These are phyloP conservation scores for Eucalyptus curtisii DNA, from an alignment of 345 rosid species.

Conservation along the genomic window DNA sequence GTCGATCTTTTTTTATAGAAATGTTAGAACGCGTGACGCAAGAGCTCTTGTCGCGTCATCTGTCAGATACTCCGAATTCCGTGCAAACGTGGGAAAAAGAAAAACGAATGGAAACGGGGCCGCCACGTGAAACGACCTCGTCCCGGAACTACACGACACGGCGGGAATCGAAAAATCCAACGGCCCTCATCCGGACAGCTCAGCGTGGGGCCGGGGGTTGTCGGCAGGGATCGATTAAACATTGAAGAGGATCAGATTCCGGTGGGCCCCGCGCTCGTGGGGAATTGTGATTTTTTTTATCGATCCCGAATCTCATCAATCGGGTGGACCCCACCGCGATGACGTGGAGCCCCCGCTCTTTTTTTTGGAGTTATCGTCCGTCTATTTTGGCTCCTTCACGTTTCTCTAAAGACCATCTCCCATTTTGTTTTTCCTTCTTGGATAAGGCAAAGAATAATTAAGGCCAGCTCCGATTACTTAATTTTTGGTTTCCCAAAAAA, in stretches of 20 bases:
- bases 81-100: neutral
- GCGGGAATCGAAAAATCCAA: neutral
- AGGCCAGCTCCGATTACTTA: neutral
- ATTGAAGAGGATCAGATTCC: neutral
- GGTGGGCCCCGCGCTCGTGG: neutral
- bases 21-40: neutral
- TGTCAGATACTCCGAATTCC: neutral
- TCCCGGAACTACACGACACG: rapidly evolving
- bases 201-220: neutral
- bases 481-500: neutral
- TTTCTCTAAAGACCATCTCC: neutral
- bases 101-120: neutral
- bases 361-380: neutral
- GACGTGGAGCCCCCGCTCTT: neutral
- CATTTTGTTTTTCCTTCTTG: neutral
- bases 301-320: neutral
- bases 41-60: neutral
- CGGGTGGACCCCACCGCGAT: neutral
- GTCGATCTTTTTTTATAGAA: no score
- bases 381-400: neutral
- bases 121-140: neutral
- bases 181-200: neutral
- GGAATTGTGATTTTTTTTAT: neutral
- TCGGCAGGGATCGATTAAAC: neutral
- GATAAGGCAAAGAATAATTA: neutral